These are phyloP conservation scores for Daldinia sp. DNA, from an alignment of 2,329 filamentous ascomycete species.

Conservation along the genomic window DNA sequence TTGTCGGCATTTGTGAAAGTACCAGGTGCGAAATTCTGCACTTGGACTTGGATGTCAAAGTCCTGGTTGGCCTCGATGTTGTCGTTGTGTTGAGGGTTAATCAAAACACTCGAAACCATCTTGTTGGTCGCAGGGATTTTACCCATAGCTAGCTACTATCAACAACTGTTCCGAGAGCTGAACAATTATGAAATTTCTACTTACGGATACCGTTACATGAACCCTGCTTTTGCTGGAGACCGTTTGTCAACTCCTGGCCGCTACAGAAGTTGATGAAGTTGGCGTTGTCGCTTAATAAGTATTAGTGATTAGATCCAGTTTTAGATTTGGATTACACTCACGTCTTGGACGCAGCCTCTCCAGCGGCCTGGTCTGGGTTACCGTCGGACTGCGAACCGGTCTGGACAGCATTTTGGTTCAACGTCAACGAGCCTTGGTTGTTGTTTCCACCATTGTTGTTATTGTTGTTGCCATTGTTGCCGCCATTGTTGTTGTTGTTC, in stretches of 20 bases:
- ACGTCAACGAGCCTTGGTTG: constrained; percentile 42
- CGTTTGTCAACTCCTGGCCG: constrained; percentile 65
- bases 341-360: constrained; percentile 62
- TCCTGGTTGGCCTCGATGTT: constrained; percentile 56
- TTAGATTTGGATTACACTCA: constrained; percentile 45
- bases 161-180: background rate
- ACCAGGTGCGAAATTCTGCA: constrained; percentile 63
- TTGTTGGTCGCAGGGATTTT: constrained; percentile 62
- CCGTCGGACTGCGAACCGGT: constrained; percentile 54
- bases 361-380: constrained; percentile 46
- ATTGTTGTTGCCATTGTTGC: constrained; percentile 41
- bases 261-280: constrained; percentile 72
- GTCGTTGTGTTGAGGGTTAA: constrained; percentile 61
- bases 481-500: constrained; percentile 27
- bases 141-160: constrained; percentile 60
- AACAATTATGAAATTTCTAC: constrained; percentile 40
- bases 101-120: constrained; percentile 66
- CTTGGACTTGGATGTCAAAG: constrained; percentile 63
- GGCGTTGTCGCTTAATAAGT: constrained; percentile 57
- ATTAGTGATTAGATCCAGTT: constrained; percentile 39
- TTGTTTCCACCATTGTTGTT: constrained; percentile 40
- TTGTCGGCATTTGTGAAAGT: constrained; percentile 66
- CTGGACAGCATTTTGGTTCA: constrained; percentile 57
- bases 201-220: constrained; percentile 71
- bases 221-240: constrained; percentile 63